phyloP scores from a whole-genome alignment of 2,329 filamentous ascomycete genomes.

The Juglanconis sp. region DNA sequence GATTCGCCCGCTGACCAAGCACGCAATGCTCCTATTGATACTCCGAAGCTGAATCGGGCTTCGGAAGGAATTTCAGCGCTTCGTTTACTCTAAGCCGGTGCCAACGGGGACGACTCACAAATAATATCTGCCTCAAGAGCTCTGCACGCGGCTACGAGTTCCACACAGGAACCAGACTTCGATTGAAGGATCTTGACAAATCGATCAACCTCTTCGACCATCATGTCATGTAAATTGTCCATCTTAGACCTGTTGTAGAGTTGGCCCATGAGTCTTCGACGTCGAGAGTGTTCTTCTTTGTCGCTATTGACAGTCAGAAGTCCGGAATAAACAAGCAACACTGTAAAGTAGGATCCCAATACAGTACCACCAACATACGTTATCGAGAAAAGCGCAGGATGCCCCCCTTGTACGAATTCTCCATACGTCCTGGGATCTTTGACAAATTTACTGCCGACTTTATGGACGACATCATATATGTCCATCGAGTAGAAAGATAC shows the following conservation, averaged over 20 bases:
- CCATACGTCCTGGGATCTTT: slow-evolving; percentile 28
- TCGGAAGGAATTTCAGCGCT: not conserved
- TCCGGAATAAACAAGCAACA: not conserved
- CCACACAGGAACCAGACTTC: not conserved
- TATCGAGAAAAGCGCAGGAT: slow-evolving; percentile 28
- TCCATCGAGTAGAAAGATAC: slow-evolving; percentile 27
- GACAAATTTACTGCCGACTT: slow-evolving; percentile 22
- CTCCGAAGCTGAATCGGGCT: slow-evolving; percentile 28
- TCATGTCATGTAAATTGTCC: slow-evolving; percentile 23
- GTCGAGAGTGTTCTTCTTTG: slow-evolving; percentile 25
- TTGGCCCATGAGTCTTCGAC: slow-evolving; percentile 28
- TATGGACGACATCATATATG: slow-evolving; percentile 25
- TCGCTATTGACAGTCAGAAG: slow-evolving; percentile 19
- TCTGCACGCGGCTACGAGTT: slow-evolving; percentile 6
- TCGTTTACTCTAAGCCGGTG: accelerated
- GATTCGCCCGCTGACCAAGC: slow-evolving; percentile 23
- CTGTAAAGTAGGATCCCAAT: no score
- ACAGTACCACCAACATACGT: slow-evolving; percentile 15
- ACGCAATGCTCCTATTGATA: slow-evolving; percentile 21
- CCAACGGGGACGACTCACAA: not conserved
- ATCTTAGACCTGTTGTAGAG: slow-evolving; percentile 27
- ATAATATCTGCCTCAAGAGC: slow-evolving; percentile 13
- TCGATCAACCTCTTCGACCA: slow-evolving; percentile 21
- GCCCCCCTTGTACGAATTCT: slow-evolving; percentile 26
- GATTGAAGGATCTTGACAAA: slow-evolving; percentile 16